phyloP scores from a whole-genome alignment of 768 basidiomycete species.

The Serendipita indica region DNA sequence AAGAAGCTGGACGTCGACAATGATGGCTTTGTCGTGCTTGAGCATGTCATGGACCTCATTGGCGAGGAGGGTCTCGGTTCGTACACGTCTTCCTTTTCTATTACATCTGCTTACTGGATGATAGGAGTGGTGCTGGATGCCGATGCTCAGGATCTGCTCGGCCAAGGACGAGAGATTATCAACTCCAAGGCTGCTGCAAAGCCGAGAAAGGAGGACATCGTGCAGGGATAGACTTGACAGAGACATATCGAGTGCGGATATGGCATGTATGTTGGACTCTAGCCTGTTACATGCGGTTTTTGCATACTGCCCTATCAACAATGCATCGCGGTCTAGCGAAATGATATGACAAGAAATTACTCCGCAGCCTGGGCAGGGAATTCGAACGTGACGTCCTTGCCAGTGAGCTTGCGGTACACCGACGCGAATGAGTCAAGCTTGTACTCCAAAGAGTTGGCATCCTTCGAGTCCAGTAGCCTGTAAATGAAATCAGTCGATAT shows the following conservation, averaged over 20 bases:
- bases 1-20: constrained; percentile 92
- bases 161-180: constrained; percentile 71
- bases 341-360: constrained; percentile 1
- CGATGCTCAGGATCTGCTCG: constrained; percentile 66
- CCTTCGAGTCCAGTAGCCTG: constrained; percentile 96
- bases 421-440: constrained; percentile 99
- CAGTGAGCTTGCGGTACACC: constrained; percentile 87
- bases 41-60: constrained; percentile 82
- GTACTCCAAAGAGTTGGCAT: constrained; percentile 96
- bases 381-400: constrained; percentile 93
- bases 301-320: not conserved
- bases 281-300: constrained; percentile 6
- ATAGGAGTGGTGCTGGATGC: constrained; percentile 48
- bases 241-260: not conserved
- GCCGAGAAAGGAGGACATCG: constrained; percentile 94
- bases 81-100: constrained; percentile 16
- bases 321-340: too few species aligned
- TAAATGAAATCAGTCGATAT: constrained; percentile 12
- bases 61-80: constrained; percentile 73
- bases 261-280: not conserved
- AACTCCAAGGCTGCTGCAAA: constrained; percentile 33
- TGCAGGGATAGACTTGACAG: constrained; percentile 43
- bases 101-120: not conserved
- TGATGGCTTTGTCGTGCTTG: constrained; percentile 89
- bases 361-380: constrained; percentile 42